Conservation (phyloP, 495 filamentous ascomycete genomes). For the Trichocladium uniseriatum region DNA sequence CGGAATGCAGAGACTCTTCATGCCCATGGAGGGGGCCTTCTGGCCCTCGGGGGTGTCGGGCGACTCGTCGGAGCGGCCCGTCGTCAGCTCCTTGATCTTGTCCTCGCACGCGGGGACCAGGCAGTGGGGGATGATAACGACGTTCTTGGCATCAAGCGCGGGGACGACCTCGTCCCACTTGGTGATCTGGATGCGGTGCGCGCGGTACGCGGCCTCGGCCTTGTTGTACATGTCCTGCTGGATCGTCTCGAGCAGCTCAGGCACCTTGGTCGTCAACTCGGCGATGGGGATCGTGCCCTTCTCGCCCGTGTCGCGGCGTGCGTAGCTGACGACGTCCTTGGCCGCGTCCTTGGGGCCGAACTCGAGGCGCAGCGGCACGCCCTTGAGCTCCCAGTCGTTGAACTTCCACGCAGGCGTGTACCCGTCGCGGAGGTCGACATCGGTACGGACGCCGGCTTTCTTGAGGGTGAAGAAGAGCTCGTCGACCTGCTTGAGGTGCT, state of each 20-base stretch:
- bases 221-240: slow-evolving; percentile 77
- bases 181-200: slow-evolving; percentile 69
- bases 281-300: slow-evolving; percentile 62
- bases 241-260: slow-evolving; percentile 78
- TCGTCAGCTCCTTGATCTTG: slow-evolving; percentile 82
- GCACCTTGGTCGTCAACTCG: slow-evolving; percentile 59
- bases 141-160: slow-evolving; percentile 80
- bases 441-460: slow-evolving; percentile 57
- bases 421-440: slow-evolving; percentile 70
- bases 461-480: slow-evolving; percentile 54
- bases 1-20: slow-evolving; percentile 94
- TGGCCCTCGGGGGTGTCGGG: slow-evolving; percentile 61
- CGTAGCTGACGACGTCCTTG: slow-evolving; percentile 70
- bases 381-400: slow-evolving; percentile 94
- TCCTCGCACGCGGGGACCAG: slow-evolving; percentile 77
- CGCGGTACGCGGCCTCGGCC: slow-evolving; percentile 63
- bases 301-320: slow-evolving; percentile 83
- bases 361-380: slow-evolving; percentile 86
- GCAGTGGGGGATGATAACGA: slow-evolving; percentile 82
- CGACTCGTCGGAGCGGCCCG: slow-evolving; percentile 56
- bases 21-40: slow-evolving; percentile 86
- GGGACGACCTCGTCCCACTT: slow-evolving; percentile 88
- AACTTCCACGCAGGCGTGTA: slow-evolving; percentile 96
- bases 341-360: slow-evolving; percentile 89
- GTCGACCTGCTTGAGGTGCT: slow-evolving; percentile 61